Evolutionary conservation across 2,329 filamentous ascomycete genomes (phyloP).

Genomic region (Xylaria sp.): DNA sequence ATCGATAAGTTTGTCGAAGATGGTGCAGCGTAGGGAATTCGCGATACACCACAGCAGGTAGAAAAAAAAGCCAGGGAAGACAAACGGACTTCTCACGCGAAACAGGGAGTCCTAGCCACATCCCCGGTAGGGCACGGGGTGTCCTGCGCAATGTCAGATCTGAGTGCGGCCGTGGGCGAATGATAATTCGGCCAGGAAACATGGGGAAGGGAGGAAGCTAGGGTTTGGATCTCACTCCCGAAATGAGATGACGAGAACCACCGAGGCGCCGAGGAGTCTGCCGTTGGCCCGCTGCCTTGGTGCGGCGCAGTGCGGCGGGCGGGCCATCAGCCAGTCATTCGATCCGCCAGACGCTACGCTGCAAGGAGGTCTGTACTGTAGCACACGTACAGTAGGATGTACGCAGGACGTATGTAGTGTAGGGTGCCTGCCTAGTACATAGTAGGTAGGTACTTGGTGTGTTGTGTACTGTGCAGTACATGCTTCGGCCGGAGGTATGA

Average conservation of each 20-base stretch:
- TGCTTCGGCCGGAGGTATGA: too few relatives aligned
- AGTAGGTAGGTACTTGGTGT: too few relatives aligned
- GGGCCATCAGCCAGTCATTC: slow-evolving; percentile 13
- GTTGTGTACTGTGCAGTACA: too few relatives aligned
- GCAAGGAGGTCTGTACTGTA: not conserved
- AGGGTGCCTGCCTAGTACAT: too few relatives aligned
- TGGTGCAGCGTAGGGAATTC: slow-evolving; percentile 1
- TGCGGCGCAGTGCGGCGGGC: slow-evolving; percentile 28
- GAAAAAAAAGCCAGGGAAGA: not conserved
- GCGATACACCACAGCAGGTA: not conserved
- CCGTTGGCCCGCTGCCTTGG: slow-evolving; percentile 35
- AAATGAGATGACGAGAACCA: slow-evolving; percentile 41
- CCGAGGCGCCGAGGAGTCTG: slow-evolving; percentile 40
- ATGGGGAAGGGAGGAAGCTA: slow-evolving; percentile 35
- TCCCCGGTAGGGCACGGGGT: slow-evolving; percentile 30
- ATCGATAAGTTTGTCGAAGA: slow-evolving; percentile 9
- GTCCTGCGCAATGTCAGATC: slow-evolving; percentile 36
- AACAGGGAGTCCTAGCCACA: slow-evolving; percentile 25
- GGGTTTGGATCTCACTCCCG: slow-evolving; percentile 37
- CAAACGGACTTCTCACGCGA: slow-evolving; percentile 16
- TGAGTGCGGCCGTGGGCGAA: slow-evolving; percentile 36
- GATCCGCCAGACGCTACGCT: slow-evolving; percentile 10
- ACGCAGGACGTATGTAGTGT: too few relatives aligned
- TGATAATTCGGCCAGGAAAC: slow-evolving; percentile 38
- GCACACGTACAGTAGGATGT: too few relatives aligned